Conservation (phyloP, 2,329 filamentous ascomycete genomes). For the Pseudogymnoascus sp. region DNA sequence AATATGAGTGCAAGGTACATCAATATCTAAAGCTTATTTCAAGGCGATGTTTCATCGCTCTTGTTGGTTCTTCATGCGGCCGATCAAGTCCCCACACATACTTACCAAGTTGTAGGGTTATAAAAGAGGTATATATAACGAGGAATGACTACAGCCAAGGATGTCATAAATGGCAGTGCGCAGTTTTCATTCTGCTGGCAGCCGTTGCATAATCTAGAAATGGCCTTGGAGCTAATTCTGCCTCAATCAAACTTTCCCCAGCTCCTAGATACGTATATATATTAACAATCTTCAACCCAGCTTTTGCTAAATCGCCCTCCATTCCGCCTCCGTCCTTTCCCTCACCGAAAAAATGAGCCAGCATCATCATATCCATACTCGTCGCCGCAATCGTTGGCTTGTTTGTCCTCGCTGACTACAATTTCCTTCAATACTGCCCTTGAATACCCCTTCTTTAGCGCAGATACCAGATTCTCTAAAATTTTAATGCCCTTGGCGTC, state of each 20-base stretch:
- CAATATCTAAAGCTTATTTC: neutral
- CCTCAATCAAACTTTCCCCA: slow-evolving; percentile 15
- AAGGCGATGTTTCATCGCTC: neutral
- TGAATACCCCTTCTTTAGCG: slow-evolving; percentile 21
- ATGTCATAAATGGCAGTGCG: neutral
- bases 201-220: neutral
- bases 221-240: slow-evolving; percentile 2
- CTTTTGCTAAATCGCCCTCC: slow-evolving; percentile 17
- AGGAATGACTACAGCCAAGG: neutral
- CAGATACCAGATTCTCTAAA: slow-evolving; percentile 19
- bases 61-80: neutral
- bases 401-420: neutral
- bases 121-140: neutral
- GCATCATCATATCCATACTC: slow-evolving; percentile 21
- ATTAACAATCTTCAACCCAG: slow-evolving; percentile 17
- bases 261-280: slow-evolving; percentile 12
- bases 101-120: neutral
- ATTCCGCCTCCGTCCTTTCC: slow-evolving; percentile 19
- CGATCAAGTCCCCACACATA: neutral
- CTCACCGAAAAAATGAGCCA: slow-evolving; percentile 16
- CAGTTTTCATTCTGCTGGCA: neutral
- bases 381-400: slow-evolving; percentile 10
- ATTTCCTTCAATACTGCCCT: neutral
- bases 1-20: neutral
- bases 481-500: slow-evolving; percentile 15